These are phyloP conservation scores for Lodderomyces pseudojiufengensis DNA, from an alignment of 1,139 yeast genomes.

Conservation along the genomic window DNA sequence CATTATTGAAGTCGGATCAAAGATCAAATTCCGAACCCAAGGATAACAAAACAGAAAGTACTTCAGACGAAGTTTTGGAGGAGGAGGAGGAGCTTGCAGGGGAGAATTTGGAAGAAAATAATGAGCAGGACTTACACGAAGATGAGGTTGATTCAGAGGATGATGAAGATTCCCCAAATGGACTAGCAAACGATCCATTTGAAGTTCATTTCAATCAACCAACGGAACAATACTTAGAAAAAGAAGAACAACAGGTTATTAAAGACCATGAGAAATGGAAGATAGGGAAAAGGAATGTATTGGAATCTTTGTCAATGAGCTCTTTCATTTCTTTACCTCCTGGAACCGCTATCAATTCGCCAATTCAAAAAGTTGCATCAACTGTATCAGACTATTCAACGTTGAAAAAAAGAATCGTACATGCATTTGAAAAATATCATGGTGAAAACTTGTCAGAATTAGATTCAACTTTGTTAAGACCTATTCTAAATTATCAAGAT, in stretches of 20 bases:
- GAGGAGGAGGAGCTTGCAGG: conserved; percentile 24
- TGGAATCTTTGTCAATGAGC: no score
- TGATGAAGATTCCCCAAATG: conserved; percentile 22
- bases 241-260: conserved; percentile 20
- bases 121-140: conserved; percentile 24
- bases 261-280: conserved; percentile 27
- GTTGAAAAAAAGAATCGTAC: conserved; percentile 32
- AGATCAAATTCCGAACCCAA: neutral
- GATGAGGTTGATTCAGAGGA: conserved; percentile 29
- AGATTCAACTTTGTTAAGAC: conserved; percentile 41
- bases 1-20: conserved; percentile 56
- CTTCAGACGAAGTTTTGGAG: conserved; percentile 16
- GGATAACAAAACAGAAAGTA: conserved; percentile 8
- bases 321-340: conserved; percentile 33
- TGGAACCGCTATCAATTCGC: conserved; percentile 18
- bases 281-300: conserved; percentile 15
- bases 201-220: conserved; percentile 66
- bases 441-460: conserved; percentile 16
- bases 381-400: conserved; percentile 13
- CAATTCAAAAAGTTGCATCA: conserved; percentile 6
- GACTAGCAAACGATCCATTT: conserved; percentile 53
- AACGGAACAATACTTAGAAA: conserved; percentile 41
- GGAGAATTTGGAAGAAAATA: conserved; percentile 9
- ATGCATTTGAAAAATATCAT: conserved; percentile 21
- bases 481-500: conserved; percentile 74